Evolutionary conservation across 352 stramenopile genomes (phyloP).

Genomic region (Phytophthora tentaculata): DNA sequence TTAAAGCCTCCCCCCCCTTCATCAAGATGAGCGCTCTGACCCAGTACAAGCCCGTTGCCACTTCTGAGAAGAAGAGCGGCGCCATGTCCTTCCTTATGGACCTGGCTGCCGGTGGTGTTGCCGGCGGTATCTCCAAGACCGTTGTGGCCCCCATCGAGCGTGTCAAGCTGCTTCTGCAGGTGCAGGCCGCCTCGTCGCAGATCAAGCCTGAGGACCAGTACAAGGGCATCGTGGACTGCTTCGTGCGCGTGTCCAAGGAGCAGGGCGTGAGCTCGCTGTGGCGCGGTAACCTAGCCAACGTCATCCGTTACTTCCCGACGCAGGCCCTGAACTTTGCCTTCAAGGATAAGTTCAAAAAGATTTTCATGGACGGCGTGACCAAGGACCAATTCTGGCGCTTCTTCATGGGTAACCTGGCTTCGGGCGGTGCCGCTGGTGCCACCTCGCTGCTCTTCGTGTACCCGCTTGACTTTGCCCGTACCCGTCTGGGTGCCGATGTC

Average conservation of each 20-base stretch:
- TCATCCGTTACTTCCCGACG: constrained; percentile 94
- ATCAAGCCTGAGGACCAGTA: constrained; percentile 94
- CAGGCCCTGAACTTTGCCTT: constrained; percentile 94
- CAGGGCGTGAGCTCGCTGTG: constrained; percentile 91
- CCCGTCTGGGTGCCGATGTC: constrained; percentile 98
- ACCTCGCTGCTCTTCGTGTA: constrained; percentile 97
- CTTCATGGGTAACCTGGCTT: constrained; percentile 98
- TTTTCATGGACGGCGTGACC: constrained; percentile 87
- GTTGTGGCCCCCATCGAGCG: constrained; percentile 90
- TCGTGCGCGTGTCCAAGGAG: constrained; percentile 88
- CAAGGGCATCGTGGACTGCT: constrained; percentile 92
- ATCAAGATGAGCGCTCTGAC: constrained; percentile 78
- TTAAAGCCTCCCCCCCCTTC: constrained; percentile 35
- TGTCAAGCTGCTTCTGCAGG: constrained; percentile 93
- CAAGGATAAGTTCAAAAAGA: constrained; percentile 94
- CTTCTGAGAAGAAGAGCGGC: constrained; percentile 69
- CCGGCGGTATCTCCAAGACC: constrained; percentile 92
- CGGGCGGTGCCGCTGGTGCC: constrained; percentile 96
- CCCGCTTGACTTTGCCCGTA: constrained; percentile 98
- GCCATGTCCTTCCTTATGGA: constrained; percentile 80
- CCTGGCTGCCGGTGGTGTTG: constrained; percentile 85
- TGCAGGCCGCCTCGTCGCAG: constrained; percentile 89
- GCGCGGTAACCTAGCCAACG: constrained; percentile 92
- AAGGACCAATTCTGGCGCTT: constrained; percentile 99
- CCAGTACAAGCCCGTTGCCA: constrained; percentile 83